phyloP scores from a whole-genome alignment of 441 rosid species.

The Populus hybrid region DNA sequence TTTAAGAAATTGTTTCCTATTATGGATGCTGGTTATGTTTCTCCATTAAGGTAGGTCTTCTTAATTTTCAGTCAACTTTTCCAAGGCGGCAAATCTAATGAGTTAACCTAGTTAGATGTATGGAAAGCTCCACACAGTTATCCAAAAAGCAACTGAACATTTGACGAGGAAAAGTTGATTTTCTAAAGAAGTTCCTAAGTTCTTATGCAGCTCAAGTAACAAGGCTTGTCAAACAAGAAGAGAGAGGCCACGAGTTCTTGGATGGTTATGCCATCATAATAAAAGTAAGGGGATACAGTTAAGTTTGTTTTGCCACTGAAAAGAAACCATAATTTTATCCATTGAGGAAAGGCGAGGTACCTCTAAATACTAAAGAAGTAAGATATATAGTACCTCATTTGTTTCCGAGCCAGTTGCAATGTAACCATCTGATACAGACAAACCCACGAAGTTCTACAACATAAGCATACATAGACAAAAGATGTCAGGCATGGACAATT shows the following conservation, averaged over 20 bases:
- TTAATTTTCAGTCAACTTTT: neutral
- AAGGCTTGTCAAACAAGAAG: neutral
- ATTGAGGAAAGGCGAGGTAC: neutral
- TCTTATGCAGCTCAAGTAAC: neutral
- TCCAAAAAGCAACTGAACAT: neutral
- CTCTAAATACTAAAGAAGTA: neutral
- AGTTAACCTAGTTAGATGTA: neutral
- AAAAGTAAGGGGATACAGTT: neutral
- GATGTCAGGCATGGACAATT: neutral
- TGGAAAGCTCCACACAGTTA: neutral
- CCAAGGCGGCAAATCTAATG: neutral
- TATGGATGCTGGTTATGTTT: neutral
- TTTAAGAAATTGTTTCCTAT: neutral
- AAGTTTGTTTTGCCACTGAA: neutral
- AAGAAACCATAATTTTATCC: neutral
- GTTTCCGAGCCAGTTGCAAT: slow-evolving; percentile 99
- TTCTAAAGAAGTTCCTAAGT: neutral
- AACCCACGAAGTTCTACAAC: slow-evolving; percentile 91
- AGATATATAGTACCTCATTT: slow-evolving; percentile 63
- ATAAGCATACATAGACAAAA: slow-evolving; percentile 10
- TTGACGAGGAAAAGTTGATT: neutral
- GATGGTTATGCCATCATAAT: neutral
- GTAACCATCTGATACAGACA: slow-evolving; percentile 91
- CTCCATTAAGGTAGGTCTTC: neutral
- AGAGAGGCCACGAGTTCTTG: neutral